These are phyloP conservation scores for Pythium grandisporangium DNA, from an alignment of 352 stramenopile species.

Conservation along the genomic window DNA sequence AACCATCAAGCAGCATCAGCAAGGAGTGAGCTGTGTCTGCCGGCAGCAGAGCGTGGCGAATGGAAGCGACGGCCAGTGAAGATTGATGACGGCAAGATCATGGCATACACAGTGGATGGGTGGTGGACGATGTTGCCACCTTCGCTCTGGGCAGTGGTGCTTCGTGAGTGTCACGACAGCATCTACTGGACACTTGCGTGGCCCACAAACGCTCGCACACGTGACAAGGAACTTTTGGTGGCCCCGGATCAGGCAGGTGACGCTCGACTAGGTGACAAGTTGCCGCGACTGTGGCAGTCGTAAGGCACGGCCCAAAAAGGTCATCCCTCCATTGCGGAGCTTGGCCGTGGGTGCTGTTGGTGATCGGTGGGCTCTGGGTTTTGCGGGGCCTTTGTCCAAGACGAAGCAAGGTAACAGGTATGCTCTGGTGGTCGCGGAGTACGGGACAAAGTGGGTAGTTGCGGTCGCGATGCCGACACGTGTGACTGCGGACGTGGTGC, in stretches of 20 bases:
- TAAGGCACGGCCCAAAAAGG: conserved; percentile 1
- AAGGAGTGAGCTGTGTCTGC: conserved; percentile 1
- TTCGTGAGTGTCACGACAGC: conserved; percentile 7
- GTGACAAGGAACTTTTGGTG: conserved; percentile 7
- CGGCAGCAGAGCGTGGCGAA: neutral
- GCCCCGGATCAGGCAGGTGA: neutral
- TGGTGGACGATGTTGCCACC: conserved; percentile 5
- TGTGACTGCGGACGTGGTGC: conserved; percentile 1
- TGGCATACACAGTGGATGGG: neutral
- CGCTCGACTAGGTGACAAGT: conserved; percentile 1
- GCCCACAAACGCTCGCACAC: conserved; percentile 6
- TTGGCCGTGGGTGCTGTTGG: conserved; percentile 5
- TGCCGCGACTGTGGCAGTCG: conserved; percentile 5
- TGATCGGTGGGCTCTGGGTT: conserved; percentile 9
- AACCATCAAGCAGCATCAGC: conserved; percentile 1
- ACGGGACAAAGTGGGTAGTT: conserved; percentile 10
- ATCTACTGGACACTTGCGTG: conserved; percentile 6
- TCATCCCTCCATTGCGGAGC: conserved; percentile 12
- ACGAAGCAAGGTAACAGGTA: conserved; percentile 3
- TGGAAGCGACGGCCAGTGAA: neutral
- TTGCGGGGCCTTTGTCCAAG: conserved; percentile 4
- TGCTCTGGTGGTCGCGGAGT: conserved; percentile 5
- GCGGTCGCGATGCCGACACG: conserved; percentile 1
- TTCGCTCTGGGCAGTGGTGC: conserved; percentile 2
- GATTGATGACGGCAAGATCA: neutral